These are phyloP conservation scores for Lanmaoa pseudosensibilis DNA, from an alignment of 768 basidiomycete genomes.

Conservation along the genomic window DNA sequence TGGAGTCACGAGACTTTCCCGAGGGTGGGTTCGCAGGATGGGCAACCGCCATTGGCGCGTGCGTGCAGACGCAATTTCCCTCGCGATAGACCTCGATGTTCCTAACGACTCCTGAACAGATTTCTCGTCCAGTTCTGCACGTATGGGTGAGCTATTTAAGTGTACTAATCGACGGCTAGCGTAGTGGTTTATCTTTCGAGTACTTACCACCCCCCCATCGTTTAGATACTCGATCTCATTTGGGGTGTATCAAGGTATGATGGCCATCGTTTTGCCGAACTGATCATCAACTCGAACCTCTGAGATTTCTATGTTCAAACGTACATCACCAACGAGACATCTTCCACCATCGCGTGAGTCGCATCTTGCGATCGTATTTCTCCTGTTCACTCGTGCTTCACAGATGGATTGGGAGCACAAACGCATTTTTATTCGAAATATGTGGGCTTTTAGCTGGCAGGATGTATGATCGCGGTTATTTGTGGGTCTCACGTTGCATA, in stretches of 20 bases:
- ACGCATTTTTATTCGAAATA: constrained; percentile 47
- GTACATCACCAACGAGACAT: constrained; percentile 37
- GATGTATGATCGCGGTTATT: constrained; percentile 53
- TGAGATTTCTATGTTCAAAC: constrained; percentile 41
- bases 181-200: not conserved
- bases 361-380: not conserved
- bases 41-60: constrained; percentile 35
- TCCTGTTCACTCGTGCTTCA: not conserved
- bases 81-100: not conserved
- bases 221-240: constrained; percentile 40
- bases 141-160: constrained; percentile 30
- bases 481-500: constrained; percentile 32
- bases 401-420: constrained; percentile 50
- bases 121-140: constrained; percentile 42
- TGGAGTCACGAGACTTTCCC: constrained; percentile 12
- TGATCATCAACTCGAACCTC: not conserved
- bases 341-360: constrained; percentile 43
- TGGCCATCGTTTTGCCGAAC: not conserved
- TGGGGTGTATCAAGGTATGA: constrained; percentile 44
- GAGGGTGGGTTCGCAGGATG: constrained; percentile 33
- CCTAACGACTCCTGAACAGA: constrained; percentile 17
- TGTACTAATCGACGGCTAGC: not conserved
- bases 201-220: not conserved
- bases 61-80: not conserved
- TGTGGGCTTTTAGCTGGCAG: constrained; percentile 48